Conservation (phyloP, 805 yeast genomes). For the Barnettozyma siamensis region DNA sequence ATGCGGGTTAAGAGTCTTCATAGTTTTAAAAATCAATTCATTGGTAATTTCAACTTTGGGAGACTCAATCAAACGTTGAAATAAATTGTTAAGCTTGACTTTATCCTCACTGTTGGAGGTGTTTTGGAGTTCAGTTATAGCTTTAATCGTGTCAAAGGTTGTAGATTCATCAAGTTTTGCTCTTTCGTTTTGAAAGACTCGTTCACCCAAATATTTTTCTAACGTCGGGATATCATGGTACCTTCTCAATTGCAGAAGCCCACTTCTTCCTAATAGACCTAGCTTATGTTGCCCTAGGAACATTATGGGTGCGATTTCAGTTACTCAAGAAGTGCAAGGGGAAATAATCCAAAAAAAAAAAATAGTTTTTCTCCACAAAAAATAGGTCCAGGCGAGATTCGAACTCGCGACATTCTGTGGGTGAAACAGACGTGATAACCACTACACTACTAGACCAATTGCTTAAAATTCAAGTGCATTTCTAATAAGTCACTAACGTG, state of each 20-base stretch:
- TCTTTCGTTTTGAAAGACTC: slow-evolving; percentile 2
- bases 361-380: not conserved
- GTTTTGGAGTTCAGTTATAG: not conserved
- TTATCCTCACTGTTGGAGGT: not conserved
- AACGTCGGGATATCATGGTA: slow-evolving; percentile 2
- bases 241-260: not conserved
- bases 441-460: slow-evolving; percentile 29
- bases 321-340: not conserved
- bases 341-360: too few species aligned
- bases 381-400: slow-evolving; percentile 29
- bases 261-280: too few species aligned
- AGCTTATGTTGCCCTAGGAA: too few species aligned
- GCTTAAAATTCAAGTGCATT: too few species aligned
- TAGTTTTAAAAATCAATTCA: not conserved
- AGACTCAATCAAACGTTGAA: slow-evolving; percentile 2
- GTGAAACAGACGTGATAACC: slow-evolving; percentile 33
- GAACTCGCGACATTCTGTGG: slow-evolving; percentile 32
- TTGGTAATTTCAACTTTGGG: slow-evolving; percentile 7
- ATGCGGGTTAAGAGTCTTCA: slow-evolving; percentile 5
- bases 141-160: slow-evolving; percentile 1
- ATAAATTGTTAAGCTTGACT: not conserved
- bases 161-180: slow-evolving; percentile 1
- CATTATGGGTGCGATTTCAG: not conserved
- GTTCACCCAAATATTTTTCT: slow-evolving; percentile 1
- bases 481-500: too few species aligned